Evolutionary conservation across 306 rosid species (phyloP), one percentile per base, ranked within the genome.

Genomic region (Vigna nakashimae): DNA sequence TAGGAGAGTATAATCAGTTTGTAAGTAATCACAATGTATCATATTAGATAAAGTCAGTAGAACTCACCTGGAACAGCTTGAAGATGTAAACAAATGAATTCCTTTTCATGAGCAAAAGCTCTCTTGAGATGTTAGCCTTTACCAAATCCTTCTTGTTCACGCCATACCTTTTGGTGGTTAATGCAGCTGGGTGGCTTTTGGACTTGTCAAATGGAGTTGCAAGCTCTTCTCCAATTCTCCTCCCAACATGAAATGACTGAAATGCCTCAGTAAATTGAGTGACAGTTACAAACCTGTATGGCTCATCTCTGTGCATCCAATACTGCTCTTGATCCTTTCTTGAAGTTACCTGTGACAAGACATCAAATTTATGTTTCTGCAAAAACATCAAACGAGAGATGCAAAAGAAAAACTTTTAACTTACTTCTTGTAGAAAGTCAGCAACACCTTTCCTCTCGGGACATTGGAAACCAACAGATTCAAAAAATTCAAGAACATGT

Each of bases 371-470:
- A 74, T 30, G 43, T 9, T 34, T 8, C 57, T 72, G 20, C 8
- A 46, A 73, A 57, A 64, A 58, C 28, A 6, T 52, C 71, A 49
- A 59, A 32, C 10, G 14, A 69, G 45, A 65, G 46, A 72, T 15
- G 20, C 28, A 18, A 22, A 13, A 11, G 28, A 64, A 12, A 28
- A 67, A 15, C 4, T 17, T 32, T 45, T 56, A 75, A 50, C 86
- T 81, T 77, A 89, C 92, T 84, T 89, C 92, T 75, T 89, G 92
- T 22, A 86, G 87, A 67, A 89, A 89, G 51, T 86, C 88, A 22
- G 90, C 92, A 28, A 78, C 85, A 14, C 85, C 90, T 80, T 89
- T 89, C 69, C 89, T 89, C 36, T 76, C 76, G n/a, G 87, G 92
- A 59, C 90, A 89, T 58, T 55, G 81, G 49, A 89, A 89, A 11